Base-by-base conservation (phyloP, 441 rosid species). In the Euphorbia corollata region DNA sequence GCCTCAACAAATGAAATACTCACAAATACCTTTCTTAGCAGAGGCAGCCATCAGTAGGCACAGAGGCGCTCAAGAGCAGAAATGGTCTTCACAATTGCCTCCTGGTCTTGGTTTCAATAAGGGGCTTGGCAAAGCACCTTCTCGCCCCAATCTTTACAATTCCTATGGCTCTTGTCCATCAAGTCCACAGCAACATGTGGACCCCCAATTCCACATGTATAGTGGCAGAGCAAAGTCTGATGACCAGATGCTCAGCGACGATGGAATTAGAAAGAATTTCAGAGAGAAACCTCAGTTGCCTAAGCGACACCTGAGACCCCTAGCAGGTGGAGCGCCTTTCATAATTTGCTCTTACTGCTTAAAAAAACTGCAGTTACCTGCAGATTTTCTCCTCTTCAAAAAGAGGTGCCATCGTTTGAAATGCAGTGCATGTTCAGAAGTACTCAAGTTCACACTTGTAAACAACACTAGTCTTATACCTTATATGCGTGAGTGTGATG, bases 241-340 rank as follows among this genome's bases (percentile, higher is more conserved):
- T 65, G 86, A 83, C 65, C 87, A 74, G 71, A 83, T 82, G 73
- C 70, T 68, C 66, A 77, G 76, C 68, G 77, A 72, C 72, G 56
- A 71, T 36, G 79, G 60, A 68, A 69, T 68, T 78, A 82, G 74
- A 69, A 85, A 70, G 70, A 71, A 77, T 50, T 10, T 48, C 27
- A 84, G 73, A 77, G 91, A 83, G 76, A 83, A 81, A 77, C 79
- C 68, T 74, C 74, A 71, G 36, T 71, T 76, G 65, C 85, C 77
- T 20, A 88, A 84, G 81, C 80, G 86, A 43, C 81, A 80, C 75
- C 75, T 87, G 64, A 81, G 87, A 61, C 94, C 97, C 53, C 62
- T 81, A 2, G 91, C 83, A 8, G 97, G 98, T 4, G 99, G 90
- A 38, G 96, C 95, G 13, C 98, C 98, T 63, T 77, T 91, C 64